Percentiles rank a stretch among this genome's conserved stretches.
These are phyloP conservation scores for Pseudopithomyces maydicus DNA, from an alignment of 2,329 filamentous ascomycete species.

Conservation along the genomic window DNA sequence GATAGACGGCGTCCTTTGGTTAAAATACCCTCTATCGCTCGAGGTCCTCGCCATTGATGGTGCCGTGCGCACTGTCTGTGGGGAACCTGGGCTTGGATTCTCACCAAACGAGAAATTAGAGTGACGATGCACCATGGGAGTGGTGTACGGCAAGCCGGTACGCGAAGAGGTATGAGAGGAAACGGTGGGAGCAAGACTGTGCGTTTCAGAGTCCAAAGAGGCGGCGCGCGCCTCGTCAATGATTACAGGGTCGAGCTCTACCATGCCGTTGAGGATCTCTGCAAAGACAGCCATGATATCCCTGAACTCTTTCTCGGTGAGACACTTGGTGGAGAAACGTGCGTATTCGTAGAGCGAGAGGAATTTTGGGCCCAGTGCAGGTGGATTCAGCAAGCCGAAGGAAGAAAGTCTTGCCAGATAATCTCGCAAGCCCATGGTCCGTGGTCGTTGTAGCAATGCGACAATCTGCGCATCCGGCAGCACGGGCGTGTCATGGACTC, in stretches of 20 bases:
- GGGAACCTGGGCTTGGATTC: conserved; percentile 21
- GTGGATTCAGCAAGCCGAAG: conserved; percentile 66
- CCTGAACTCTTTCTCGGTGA: conserved; percentile 74
- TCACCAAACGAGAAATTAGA: conserved; percentile 27
- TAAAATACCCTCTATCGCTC: conserved; percentile 26
- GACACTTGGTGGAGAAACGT: conserved; percentile 74
- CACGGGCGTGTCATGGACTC: conserved; percentile 34
- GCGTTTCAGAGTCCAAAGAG: conserved; percentile 32
- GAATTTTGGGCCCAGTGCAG: conserved; percentile 63
- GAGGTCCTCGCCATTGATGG: conserved; percentile 29
- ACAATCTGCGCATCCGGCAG: conserved; percentile 70
- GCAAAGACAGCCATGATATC: conserved; percentile 84
- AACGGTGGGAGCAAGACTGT: conserved; percentile 39
- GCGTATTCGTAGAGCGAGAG: conserved; percentile 80
- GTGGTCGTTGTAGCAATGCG: conserved; percentile 71
- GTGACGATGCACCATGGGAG: conserved; percentile 28
- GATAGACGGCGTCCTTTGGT: conserved; percentile 30
- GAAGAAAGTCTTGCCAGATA: conserved; percentile 75
- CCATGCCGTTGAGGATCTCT: conserved; percentile 78
- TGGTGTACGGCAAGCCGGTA: conserved; percentile 33
- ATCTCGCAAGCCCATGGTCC: conserved; percentile 74
- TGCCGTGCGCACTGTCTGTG: conserved; percentile 38
- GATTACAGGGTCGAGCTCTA: conserved; percentile 61
- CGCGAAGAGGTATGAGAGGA: conserved; percentile 25
- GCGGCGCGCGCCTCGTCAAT: conserved; percentile 51